Conservation (phyloP, 805 yeast genomes). For the Barnettozyma botsteinii region DNA sequence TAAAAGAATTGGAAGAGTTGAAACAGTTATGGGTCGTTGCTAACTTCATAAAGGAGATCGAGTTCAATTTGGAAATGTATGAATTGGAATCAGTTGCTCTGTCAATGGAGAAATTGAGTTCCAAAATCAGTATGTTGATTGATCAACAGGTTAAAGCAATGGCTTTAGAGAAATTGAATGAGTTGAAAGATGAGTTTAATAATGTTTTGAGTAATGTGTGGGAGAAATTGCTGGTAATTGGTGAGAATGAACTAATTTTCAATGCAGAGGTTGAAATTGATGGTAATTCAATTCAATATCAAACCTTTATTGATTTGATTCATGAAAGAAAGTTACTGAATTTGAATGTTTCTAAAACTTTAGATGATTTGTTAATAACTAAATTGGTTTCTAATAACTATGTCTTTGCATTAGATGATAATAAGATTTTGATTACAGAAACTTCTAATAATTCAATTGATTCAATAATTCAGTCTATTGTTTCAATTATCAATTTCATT, state of each 20-base stretch:
- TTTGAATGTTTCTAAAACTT: slow-evolving; percentile 13
- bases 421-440: slow-evolving; percentile 3
- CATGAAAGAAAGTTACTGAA: slow-evolving; percentile 6
- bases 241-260: slow-evolving; percentile 8
- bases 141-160: neutral
- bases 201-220: slow-evolving; percentile 9
- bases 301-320: slow-evolving; percentile 11
- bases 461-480: slow-evolving; percentile 13
- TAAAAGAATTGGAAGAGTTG: slow-evolving; percentile 15
- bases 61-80: slow-evolving; percentile 19
- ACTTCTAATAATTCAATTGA: neutral
- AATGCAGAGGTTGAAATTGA: slow-evolving; percentile 18
- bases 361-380: slow-evolving; percentile 14
- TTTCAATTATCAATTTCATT: slow-evolving; percentile 17
- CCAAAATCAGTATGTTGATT: slow-evolving; percentile 11
- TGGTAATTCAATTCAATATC: slow-evolving; percentile 12
- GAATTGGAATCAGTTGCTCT: slow-evolving; percentile 22
- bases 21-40: slow-evolving; percentile 22
- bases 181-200: slow-evolving; percentile 5
- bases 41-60: slow-evolving; percentile 21
- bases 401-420: slow-evolving; percentile 5
- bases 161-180: slow-evolving; percentile 5
- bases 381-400: slow-evolving; percentile 7
- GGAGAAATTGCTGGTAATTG: slow-evolving; percentile 12
- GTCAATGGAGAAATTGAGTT: slow-evolving; percentile 15